Conservation (phyloP, 2,329 filamentous ascomycete species). For the Talaromyces sp. region DNA sequence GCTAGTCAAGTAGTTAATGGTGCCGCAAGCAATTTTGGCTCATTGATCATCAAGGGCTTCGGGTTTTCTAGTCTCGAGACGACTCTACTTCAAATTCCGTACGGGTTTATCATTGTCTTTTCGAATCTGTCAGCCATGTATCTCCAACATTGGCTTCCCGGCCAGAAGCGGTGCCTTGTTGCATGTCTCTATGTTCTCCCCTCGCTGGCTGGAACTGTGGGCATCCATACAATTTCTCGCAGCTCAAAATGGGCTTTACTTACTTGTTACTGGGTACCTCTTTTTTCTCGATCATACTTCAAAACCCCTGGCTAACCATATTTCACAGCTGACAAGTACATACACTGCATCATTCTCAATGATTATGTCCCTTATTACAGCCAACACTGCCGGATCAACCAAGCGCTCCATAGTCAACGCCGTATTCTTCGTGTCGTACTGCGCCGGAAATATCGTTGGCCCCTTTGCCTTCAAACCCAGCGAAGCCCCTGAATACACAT, state of each 20-base stretch:
- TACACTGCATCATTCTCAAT: neutral
- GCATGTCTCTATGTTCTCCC: conserved; percentile 14
- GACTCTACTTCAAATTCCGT: neutral
- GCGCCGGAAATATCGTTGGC: conserved; percentile 14
- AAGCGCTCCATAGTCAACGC: neutral
- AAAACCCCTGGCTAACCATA: neutral
- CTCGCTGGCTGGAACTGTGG: conserved; percentile 15
- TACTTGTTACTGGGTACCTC: neutral
- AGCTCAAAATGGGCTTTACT: neutral
- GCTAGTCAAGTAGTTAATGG: conserved; percentile 1
- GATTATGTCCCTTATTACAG: neutral
- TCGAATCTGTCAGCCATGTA: conserved; percentile 16
- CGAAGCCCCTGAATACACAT: conserved; percentile 16
- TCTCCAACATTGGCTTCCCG: conserved; percentile 16
- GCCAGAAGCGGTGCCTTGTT: conserved; percentile 16
- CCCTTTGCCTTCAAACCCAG: conserved; percentile 13
- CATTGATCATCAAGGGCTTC: neutral
- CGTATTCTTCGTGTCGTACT: neutral
- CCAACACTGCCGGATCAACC: neutral
- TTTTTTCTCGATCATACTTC: neutral
- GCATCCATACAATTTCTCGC: conserved; percentile 16
- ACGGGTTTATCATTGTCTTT: neutral
- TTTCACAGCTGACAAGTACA: neutral
- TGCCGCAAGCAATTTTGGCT: neutral
- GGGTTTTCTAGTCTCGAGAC: neutral